Base-by-base conservation (phyloP, 352 stramenopile species). In the Phytophthora crassamura region DNA sequence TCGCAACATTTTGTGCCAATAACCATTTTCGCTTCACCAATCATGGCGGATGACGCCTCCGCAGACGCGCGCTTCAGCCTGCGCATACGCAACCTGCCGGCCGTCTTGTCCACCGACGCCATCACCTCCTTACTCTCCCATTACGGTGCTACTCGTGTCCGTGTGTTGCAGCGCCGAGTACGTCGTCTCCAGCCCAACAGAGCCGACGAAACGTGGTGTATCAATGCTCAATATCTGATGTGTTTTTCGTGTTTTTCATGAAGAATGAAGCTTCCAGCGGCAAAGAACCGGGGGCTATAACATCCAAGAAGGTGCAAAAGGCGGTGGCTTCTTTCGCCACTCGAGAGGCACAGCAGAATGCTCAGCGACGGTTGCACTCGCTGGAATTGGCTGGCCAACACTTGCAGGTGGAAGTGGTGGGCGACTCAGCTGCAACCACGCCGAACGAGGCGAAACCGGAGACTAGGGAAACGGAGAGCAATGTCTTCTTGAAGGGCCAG, bases 71-170 rank as follows among this genome's bases (percentile, higher is more conserved):
- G 52, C 52, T 74, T 73, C 16, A 54, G 53, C 39, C 67, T 92
- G 54, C 82, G 84, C 30, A 75, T 93, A 15, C 70, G 74, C 38
- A 87, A 90, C 59, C 61, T 94, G 8, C 84, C 86, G 18, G 49
- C 65, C 11, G 79, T 74, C 35, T 50, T 94, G 47, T 90, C 86
- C 15, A 50, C 54, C 2, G 70, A 88, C 6, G 81, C 84, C 8
- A 76, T 93, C 16, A 70, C 74, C 15, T 69, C 81, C 28, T 74
- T 94, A 18, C 69, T 94, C 41, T 49, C 41, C 5, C 83, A 90
- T 54, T 90, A 90, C 40, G 86, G 82, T 2, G 81, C 86, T 10
- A 63, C 47, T 3, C 42, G 61, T 14, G 80, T 92, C 46, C 75
- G 72, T 35, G 64, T 90, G 5, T 62, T 86, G 20, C 66, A 73